Evolutionary conservation across 805 yeast genomes (phyloP), one percentile per base, ranked within the genome.

Genomic region (Metschnikowia continentalis): DNA sequence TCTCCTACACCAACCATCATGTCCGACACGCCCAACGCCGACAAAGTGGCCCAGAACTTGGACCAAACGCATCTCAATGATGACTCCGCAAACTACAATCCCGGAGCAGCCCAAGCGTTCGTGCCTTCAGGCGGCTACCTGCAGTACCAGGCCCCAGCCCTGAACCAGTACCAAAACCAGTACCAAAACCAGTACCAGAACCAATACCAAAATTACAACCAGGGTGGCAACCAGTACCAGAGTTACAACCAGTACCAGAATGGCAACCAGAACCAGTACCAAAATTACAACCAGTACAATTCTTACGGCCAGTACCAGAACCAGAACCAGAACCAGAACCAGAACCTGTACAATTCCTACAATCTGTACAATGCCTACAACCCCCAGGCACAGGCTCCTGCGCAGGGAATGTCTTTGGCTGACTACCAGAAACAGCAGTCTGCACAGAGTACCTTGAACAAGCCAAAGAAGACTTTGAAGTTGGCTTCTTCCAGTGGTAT

Each of bases 391-490:
- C 61, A 55, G 32, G 45, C 48, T 2, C 56, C 57, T 66, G 53
- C 67, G 62, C 52, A 75, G 74, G 69, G 68, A 8, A 83, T 88
- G 89, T 79, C 91, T 37, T 76, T 89, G 61, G 95, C 90, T 48
- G 96, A 88, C 58, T 89, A 82, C 72, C 85, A 87, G 65, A 84
- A 84, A 65, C 88, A 84, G 64, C 79, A 82, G 64, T 68, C 76
- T 50, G 77, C 73, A 32, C 71, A 61, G 52, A 70, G 70, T 54
- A 61, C 71, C 43, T 67, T 72, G 59, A 75, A 72, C 61, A 78
- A 79, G 65, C 85, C 86, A 42, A 88, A 86, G 75, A 83, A 76
- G 63, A 80, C 83, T 44, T 76, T 86, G 67, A 85, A 84, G 65
- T 75, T 87, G 65, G 83, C 84, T 35, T 70, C 84, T 32, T 79